A percentile compares a stretch with the other conserved stretches of the same genome.
Conservation (phyloP, 495 filamentous ascomycete genomes). For the Entonaema liquescens region DNA sequence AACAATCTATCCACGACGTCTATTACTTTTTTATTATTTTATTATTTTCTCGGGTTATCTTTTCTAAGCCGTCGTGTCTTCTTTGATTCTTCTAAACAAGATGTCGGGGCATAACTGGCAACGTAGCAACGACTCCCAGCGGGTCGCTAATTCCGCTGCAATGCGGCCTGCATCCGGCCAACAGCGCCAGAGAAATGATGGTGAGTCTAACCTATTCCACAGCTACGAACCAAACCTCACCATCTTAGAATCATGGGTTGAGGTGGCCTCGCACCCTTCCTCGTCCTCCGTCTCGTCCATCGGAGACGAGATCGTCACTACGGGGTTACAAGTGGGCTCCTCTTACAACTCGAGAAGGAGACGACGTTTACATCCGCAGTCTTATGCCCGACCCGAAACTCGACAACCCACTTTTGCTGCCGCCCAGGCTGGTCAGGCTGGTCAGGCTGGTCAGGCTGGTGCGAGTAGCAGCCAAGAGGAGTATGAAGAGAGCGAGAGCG, state of each 20-base stretch:
- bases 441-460: slow-evolving; percentile 55
- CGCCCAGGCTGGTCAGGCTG: slow-evolving; percentile 61
- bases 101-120: slow-evolving; percentile 40
- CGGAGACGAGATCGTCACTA: slow-evolving; percentile 87
- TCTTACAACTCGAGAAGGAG: slow-evolving; percentile 61
- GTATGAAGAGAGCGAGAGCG: slow-evolving; percentile 76
- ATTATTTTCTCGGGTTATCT: background rate
- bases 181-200: slow-evolving; percentile 41
- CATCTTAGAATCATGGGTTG: slow-evolving; percentile 90
- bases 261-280: slow-evolving; percentile 91
- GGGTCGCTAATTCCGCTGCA: slow-evolving; percentile 29
- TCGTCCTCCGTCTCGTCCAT: slow-evolving; percentile 89
- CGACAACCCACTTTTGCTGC: slow-evolving; percentile 48
- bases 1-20: background rate
- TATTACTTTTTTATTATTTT: slow-evolving; percentile 3
- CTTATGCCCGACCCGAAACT: slow-evolving; percentile 43
- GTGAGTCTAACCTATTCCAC: slow-evolving; percentile 31
- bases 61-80: background rate
- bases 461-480: slow-evolving; percentile 69
- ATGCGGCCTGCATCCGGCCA: slow-evolving; percentile 33
- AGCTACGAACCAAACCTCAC: slow-evolving; percentile 30
- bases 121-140: slow-evolving; percentile 29
- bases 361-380: slow-evolving; percentile 62
- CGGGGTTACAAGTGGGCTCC: slow-evolving; percentile 77
- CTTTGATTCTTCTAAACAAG: background rate